Base-by-base conservation (phyloP, 495 filamentous ascomycete genomes). In the Penicillium lividum region DNA sequence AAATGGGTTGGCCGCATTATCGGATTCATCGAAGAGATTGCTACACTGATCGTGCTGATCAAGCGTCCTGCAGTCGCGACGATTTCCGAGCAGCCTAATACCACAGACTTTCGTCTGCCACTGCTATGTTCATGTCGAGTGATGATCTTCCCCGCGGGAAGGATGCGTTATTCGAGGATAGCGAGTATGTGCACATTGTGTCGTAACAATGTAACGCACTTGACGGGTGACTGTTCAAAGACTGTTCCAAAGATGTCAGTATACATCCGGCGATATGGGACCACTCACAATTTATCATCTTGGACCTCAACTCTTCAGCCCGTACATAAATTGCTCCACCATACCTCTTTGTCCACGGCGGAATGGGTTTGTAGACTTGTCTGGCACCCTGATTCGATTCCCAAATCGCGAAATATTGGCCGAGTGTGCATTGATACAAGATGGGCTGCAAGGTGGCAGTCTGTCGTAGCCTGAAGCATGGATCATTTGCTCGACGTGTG, bases 41-140 rank as follows among this genome's bases (percentile, higher is more conserved):
- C 49, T 22, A 22, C 22, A 1, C 22, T 22, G 22, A 22, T 22
- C 22, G 1, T 22, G 22, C 22, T 46, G 49, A 51, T 18, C 30
- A 36, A 51, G 49, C 49, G 30, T 36, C 30, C 49, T 51, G 18
- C 22, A 51, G 49, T 51, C 30, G 22, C 49, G 49, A 30, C 49
- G 4, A 51, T 18, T 29, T 51, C 30, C 1, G 30, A 51, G 49
- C 22, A 34, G 49, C 22, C 47, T 50, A 10, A 33, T 50, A 33
- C 8, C 15, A 50, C 4, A 16, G 16, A 50, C 28, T 7, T 46
- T 46, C 28, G 28, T 50, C 47, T 50, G 11, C 10, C 11, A 48
- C 22, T 48, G 11, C 47, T 50, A 5, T 27, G 11, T 46, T 8
- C 11, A 48, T 22, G 11, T 48, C 45, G 27, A 22, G 28, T 50